Base-by-base conservation (phyloP, 2,329 filamentous ascomycete genomes). In the Colletotrichum costaricense region DNA sequence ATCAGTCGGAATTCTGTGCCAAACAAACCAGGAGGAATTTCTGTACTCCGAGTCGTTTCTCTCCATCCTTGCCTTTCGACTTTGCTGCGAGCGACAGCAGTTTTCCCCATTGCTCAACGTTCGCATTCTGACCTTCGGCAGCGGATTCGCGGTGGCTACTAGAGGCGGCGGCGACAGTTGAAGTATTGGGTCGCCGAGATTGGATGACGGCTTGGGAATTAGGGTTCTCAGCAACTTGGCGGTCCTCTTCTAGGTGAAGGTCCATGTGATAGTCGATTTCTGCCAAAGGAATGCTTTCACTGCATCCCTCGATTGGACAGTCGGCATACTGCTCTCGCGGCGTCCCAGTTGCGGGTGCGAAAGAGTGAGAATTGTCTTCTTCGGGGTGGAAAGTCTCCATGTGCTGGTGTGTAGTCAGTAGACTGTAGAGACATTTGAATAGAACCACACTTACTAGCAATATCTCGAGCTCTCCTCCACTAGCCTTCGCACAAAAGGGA, bases 221-320 rank as follows among this genome's bases (percentile, higher is more conserved):
- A 28, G 72, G 57, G n/a, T 66, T 28, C 38, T 74, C 66, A 1
- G 55, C 6, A 16, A 22, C 33, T 38, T 63, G 55, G 16, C 75
- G 76, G n/a, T 74, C 72, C 59, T 85, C 83, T 67, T 86, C 85
- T 59, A 82, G 78, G 78, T 93, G 91, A 69, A 92, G 82, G 76
- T 92, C 88, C 46, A 92, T 77, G 78, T 93, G 91, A 57, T 84
- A 86, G 19, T 89, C 85, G 46, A 93, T 82, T 76, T 92, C 89
- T 19, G 82, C 79, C 8, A 84, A 92, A 22, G 69, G 42, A 19
- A 74, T 79, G n/a, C 85, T 79, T 79, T 93, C 91, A 38, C 88
- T 88, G 78, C 92, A 94, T 26, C 86, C 87, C 19, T 88, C 86
- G n/a, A 74, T 60, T 8, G 63, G 63, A 38, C 72, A 72, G 24